A percentile compares a stretch with the other conserved stretches of the same genome.
These are phyloP conservation scores for Scheffersomyces amazonensis DNA, from an alignment of 805 yeast species.

Conservation along the genomic window DNA sequence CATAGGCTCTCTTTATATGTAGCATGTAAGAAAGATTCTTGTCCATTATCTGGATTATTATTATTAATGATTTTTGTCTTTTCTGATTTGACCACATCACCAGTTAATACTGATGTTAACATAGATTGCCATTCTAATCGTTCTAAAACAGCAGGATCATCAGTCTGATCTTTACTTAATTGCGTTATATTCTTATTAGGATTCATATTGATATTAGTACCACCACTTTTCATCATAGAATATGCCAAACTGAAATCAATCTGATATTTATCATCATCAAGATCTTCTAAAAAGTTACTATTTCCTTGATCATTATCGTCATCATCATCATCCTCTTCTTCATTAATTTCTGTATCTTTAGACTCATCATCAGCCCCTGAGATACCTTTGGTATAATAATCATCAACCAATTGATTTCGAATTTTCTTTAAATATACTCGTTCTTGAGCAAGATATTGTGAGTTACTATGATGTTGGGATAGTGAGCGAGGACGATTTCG, in stretches of 20 bases:
- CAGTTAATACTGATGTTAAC: slow-evolving; percentile 86
- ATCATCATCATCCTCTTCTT: slow-evolving; percentile 21
- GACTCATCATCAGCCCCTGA: slow-evolving; percentile 34
- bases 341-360: slow-evolving; percentile 17
- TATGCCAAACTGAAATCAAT: slow-evolving; percentile 44
- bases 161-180: slow-evolving; percentile 36
- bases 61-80: slow-evolving; percentile 70
- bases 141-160: slow-evolving; percentile 57
- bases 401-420: slow-evolving; percentile 60
- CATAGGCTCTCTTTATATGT: slow-evolving; percentile 72
- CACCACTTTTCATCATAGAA: slow-evolving; percentile 28
- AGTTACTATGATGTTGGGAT: slow-evolving; percentile 4
- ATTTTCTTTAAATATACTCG: slow-evolving; percentile 61
- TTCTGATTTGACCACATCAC: slow-evolving; percentile 91
- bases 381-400: slow-evolving; percentile 69
- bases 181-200: slow-evolving; percentile 31
- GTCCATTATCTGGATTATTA: slow-evolving; percentile 29
- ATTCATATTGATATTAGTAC: slow-evolving; percentile 32
- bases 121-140: slow-evolving; percentile 95
- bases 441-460: slow-evolving; percentile 58
- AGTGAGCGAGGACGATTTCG: not conserved
- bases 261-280: slow-evolving; percentile 45
- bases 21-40: slow-evolving; percentile 50
- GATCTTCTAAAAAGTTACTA: slow-evolving; percentile 33
- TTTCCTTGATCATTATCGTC: slow-evolving; percentile 11